Base-by-base conservation (phyloP, 208 protist species). In the Crithidia expoeki region DNA sequence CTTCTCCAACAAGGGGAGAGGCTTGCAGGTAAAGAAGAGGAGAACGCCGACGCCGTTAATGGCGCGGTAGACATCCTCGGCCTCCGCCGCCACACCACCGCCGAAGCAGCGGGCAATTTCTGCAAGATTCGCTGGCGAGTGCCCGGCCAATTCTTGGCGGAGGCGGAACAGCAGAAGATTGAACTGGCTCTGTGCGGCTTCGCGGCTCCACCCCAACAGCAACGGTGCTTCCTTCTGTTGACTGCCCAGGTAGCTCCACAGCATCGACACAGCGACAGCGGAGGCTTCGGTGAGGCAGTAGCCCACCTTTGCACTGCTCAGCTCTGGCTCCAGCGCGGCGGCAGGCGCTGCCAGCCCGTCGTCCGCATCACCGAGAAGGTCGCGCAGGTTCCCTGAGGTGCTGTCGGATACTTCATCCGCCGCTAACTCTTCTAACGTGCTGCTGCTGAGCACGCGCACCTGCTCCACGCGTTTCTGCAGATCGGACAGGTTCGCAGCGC, bases 31-130 rank as follows among this genome's bases (percentile, higher is more conserved):
- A 53, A 92, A 92, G 63, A 89, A 89, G 36, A 84, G 76, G 12
- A 88, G 33, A 2, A 81, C 77, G 33, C 82, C 86, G 33, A 90
- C 64, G 27, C 77, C 77, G 64, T 77, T 86, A 47, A 90, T 74
- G 32, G 81, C 74, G 55, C 76, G 64, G 59, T 83, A 92, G 32
- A 94, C 64, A 19, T 86, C 85, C 23, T 87, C 77, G 17, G 72
- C 55, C 17, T 79, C 66, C 21, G 63, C 47, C 46, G 58, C 59
- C 36, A 80, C 58, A 11, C 33, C n/a, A 9, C 70, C 51, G 40
- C 70, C 76, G 50, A 86, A 66, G 62, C 68, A 81, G 21, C 63
- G 67, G 17, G 76, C 71, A 40, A 94, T 72, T 16, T 85, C 56
- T 4, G 72, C 34, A 25, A 88, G 61, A 14, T 73, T 74, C 19